Evolutionary conservation across 169 alveolate species (phyloP).

Genomic region (Plasmodium gaboni): DNA sequence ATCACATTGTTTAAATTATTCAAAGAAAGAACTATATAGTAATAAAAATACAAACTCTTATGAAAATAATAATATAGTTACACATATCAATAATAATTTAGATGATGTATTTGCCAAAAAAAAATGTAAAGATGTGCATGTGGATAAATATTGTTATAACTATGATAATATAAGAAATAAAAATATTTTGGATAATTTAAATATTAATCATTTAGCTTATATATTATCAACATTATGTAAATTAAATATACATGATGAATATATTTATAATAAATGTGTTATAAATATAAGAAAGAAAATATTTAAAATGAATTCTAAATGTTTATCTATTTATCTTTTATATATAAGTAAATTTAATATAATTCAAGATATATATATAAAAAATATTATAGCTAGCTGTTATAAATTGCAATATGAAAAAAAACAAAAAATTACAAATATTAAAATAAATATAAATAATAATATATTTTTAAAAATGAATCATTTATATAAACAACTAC

Average conservation of each 20-base stretch:
- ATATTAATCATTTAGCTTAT: constrained; percentile 26
- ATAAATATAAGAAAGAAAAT: constrained; percentile 54
- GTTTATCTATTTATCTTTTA: constrained; percentile 42
- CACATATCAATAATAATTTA: no score
- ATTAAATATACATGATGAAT: constrained; percentile 29
- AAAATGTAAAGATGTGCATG: not conserved
- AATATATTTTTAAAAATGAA: constrained; percentile 6
- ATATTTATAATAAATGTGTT: constrained; percentile 35
- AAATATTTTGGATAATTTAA: constrained; percentile 43
- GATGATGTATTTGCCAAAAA: no score
- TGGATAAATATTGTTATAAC: not conserved
- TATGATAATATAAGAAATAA: constrained; percentile 1
- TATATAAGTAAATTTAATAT: constrained; percentile 60
- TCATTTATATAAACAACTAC: constrained; percentile 7
- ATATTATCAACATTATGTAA: constrained; percentile 40
- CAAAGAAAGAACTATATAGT: not conserved
- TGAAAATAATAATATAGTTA: not conserved
- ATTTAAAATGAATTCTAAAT: constrained; percentile 34
- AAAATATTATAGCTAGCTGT: constrained; percentile 11
- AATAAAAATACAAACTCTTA: not conserved
- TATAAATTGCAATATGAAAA: constrained; percentile 4
- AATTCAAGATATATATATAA: constrained; percentile 38
- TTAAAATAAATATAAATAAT: not conserved
- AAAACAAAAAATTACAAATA: not conserved
- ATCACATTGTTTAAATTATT: no score